Percentiles rank a stretch among this genome's conserved stretches.
Conservation (phyloP, 2,329 filamentous ascomycete genomes). For the Ilyonectria mors-panacis region DNA sequence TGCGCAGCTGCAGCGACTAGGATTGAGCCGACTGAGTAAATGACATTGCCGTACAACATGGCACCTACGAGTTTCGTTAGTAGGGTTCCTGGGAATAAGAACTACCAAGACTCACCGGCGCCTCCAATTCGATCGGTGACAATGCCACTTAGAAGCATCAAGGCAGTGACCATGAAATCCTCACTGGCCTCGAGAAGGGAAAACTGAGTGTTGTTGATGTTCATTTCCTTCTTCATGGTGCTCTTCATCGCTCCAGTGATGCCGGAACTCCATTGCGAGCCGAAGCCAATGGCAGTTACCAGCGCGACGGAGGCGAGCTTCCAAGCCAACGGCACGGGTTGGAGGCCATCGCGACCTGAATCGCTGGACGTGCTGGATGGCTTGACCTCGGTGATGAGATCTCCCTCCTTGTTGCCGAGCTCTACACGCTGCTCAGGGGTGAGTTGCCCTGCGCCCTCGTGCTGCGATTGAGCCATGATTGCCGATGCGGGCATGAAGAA, state of each 20-base stretch:
- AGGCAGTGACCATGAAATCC: constrained; percentile 71
- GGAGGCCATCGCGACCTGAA: constrained; percentile 11
- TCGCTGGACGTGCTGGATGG: constrained; percentile 2
- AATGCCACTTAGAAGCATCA: constrained; percentile 68
- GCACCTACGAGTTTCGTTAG: constrained; percentile 51
- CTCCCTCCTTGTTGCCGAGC: neutral
- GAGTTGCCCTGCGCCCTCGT: neutral
- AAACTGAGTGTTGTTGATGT: constrained; percentile 72
- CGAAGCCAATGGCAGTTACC: constrained; percentile 69
- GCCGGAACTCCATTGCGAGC: constrained; percentile 70
- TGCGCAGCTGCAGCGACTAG: constrained; percentile 70
- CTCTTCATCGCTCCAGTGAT: constrained; percentile 73
- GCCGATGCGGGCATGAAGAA: neutral
- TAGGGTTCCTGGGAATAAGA: rapidly evolving
- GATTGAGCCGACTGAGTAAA: constrained; percentile 71
- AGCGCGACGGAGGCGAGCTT: constrained; percentile 58
- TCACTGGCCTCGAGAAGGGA: constrained; percentile 71
- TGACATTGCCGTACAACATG: constrained; percentile 70
- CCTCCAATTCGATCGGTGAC: constrained; percentile 71
- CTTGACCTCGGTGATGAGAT: neutral
- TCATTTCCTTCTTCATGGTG: constrained; percentile 70
- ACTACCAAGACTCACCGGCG: constrained; percentile 55
- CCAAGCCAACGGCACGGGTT: constrained; percentile 37
- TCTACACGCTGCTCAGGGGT: neutral
- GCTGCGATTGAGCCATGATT: neutral